Conservation (phyloP, 2,329 filamentous ascomycete genomes). For the Colletotrichum sansevieriae region DNA sequence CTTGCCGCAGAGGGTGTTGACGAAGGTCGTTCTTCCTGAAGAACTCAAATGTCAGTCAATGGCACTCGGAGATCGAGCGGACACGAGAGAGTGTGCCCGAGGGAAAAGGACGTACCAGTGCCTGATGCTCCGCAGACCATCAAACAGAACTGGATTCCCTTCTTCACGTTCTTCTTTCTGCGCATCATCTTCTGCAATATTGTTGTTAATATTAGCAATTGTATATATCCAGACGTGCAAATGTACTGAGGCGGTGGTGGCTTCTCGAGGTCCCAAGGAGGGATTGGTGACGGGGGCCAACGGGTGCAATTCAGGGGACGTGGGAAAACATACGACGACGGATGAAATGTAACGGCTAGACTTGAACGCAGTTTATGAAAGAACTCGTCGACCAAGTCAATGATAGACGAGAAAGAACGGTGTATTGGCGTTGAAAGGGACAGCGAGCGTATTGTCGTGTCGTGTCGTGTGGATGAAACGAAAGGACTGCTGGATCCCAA, state of each 20-base stretch:
- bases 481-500: slow-evolving; percentile 40
- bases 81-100: slow-evolving; percentile 17
- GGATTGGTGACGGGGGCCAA: slow-evolving; percentile 21
- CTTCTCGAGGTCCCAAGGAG: slow-evolving; percentile 34
- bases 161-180: slow-evolving; percentile 99
- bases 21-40: slow-evolving; percentile 94
- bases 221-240: slow-evolving; percentile 32
- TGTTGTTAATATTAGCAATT: slow-evolving; percentile 46
- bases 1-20: slow-evolving; percentile 99
- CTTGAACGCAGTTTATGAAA: slow-evolving; percentile 23
- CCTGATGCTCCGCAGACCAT: slow-evolving; percentile 99
- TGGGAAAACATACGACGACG: slow-evolving; percentile 38
- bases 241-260: slow-evolving; percentile 33
- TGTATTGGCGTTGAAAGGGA: slow-evolving; percentile 32
- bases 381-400: slow-evolving; percentile 34
- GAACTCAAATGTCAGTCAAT: slow-evolving; percentile 34
- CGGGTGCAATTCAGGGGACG: slow-evolving; percentile 22
- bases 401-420: slow-evolving; percentile 26
- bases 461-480: slow-evolving; percentile 31
- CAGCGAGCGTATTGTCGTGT: slow-evolving; percentile 37
- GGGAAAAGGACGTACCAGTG: slow-evolving; percentile 77
- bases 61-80: slow-evolving; percentile 5
- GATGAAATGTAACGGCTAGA: slow-evolving; percentile 23
- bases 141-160: slow-evolving; percentile 99
- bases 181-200: slow-evolving; percentile 87